These are phyloP conservation scores for Fraxinus americana DNA, from an alignment of 257 asterid genomes.

Conservation along the genomic window DNA sequence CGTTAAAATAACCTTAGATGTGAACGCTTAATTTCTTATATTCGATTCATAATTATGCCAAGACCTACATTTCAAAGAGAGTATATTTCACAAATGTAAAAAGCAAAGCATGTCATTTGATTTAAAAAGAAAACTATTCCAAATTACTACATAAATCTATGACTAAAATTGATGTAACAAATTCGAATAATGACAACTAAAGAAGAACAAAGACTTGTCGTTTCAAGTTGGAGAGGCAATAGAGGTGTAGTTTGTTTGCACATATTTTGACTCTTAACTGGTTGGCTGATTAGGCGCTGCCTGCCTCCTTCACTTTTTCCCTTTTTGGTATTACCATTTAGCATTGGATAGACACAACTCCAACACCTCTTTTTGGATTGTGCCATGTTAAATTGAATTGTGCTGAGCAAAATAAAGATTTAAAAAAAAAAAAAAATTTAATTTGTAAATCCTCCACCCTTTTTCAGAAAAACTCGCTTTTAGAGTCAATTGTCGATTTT, in stretches of 20 bases:
- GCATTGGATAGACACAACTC: not conserved
- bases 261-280: not conserved
- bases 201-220: not conserved
- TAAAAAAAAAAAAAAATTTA: too few species aligned
- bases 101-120: too few species aligned
- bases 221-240: not conserved
- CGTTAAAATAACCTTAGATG: too few species aligned
- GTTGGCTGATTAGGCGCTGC: not conserved
- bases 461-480: not conserved
- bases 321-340: not conserved
- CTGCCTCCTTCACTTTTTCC: not conserved
- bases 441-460: too few species aligned
- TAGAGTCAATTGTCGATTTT: not conserved
- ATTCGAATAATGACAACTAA: not conserved
- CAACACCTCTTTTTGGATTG: not conserved
- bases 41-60: too few species aligned
- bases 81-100: too few species aligned
- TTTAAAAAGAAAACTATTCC: not conserved
- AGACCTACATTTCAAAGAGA: too few species aligned
- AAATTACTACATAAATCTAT: not conserved
- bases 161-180: not conserved
- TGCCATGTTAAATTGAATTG: too few species aligned
- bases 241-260: not conserved
- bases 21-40: too few species aligned
- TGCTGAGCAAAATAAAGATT: too few species aligned